A percentile compares a stretch with the other conserved stretches of the same genome.
These are phyloP conservation scores for Pouteria glomerata DNA, from an alignment of 148 eudicot genomes.

Conservation along the genomic window DNA sequence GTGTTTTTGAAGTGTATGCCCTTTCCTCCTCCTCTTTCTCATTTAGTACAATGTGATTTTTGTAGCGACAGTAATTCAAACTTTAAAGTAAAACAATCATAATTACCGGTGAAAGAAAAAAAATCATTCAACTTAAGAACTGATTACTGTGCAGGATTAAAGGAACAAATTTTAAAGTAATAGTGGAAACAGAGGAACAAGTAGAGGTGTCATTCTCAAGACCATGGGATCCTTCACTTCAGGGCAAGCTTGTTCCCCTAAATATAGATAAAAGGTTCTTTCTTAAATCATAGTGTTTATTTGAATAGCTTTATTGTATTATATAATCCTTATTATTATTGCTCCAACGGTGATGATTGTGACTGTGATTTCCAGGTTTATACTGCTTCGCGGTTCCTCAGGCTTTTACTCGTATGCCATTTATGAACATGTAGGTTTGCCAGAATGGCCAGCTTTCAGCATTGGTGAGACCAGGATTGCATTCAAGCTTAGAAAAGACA, in stretches of 20 bases:
- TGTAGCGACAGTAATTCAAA: background rate
- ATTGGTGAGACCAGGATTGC: constrained; percentile 74
- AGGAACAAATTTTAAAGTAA: constrained; percentile 55
- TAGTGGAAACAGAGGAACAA: constrained; percentile 57
- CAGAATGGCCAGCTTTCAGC: constrained; percentile 77
- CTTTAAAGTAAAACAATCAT: background rate
- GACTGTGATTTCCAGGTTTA: constrained; percentile 30
- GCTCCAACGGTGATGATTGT: background rate
- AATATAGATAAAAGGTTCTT: constrained; percentile 82
- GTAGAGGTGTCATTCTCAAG: constrained; percentile 82
- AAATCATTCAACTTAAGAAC: background rate
- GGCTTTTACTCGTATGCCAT: constrained; percentile 67
- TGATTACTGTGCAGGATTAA: constrained; percentile 42
- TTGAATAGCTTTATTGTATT: background rate
- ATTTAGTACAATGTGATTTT: background rate
- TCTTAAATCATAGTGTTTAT: background rate
- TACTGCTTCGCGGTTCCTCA: constrained; percentile 53
- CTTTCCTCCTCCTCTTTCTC: background rate
- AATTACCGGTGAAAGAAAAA: background rate
- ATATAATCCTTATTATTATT: background rate
- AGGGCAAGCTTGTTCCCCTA: constrained; percentile 58
- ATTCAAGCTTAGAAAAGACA: constrained; percentile 79
- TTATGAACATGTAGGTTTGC: constrained; percentile 42
- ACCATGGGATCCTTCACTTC: constrained; percentile 63
- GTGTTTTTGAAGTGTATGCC: constrained; percentile 57